phyloP scores from a whole-genome alignment of 345 rosid species.

The Murraya koenigii region DNA sequence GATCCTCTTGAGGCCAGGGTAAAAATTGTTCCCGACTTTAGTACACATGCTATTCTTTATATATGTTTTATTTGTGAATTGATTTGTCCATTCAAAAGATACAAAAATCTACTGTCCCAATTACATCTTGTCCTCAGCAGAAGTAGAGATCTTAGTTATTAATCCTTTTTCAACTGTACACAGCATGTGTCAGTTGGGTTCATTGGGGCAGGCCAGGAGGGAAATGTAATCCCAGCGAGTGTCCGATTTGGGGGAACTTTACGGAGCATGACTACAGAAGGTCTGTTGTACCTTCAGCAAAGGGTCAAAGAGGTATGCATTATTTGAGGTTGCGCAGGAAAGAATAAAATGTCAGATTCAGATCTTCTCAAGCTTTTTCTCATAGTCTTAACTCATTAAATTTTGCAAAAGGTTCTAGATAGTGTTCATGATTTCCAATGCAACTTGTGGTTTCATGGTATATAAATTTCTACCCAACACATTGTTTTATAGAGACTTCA shows the following conservation, averaged over 20 bases:
- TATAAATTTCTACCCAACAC: too few species aligned
- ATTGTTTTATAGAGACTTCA: background rate
- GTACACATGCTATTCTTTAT: background rate
- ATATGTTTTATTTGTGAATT: background rate
- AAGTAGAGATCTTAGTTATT: background rate
- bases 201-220: constrained; percentile 41
- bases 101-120: background rate
- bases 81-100: background rate
- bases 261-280: constrained; percentile 45
- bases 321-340: background rate
- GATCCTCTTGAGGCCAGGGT: constrained; percentile 53
- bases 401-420: background rate
- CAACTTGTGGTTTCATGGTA: too few species aligned
- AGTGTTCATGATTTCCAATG: background rate
- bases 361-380: background rate
- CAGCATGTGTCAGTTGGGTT: constrained; percentile 37
- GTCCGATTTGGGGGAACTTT: constrained; percentile 49
- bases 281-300: constrained; percentile 32
- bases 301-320: constrained; percentile 46
- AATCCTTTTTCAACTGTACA: background rate
- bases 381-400: background rate
- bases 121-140: background rate
- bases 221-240: constrained; percentile 43
- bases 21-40: background rate
- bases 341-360: background rate